Conservation (phyloP, 2,329 filamentous ascomycete genomes). For the Fusarium chaquense region DNA sequence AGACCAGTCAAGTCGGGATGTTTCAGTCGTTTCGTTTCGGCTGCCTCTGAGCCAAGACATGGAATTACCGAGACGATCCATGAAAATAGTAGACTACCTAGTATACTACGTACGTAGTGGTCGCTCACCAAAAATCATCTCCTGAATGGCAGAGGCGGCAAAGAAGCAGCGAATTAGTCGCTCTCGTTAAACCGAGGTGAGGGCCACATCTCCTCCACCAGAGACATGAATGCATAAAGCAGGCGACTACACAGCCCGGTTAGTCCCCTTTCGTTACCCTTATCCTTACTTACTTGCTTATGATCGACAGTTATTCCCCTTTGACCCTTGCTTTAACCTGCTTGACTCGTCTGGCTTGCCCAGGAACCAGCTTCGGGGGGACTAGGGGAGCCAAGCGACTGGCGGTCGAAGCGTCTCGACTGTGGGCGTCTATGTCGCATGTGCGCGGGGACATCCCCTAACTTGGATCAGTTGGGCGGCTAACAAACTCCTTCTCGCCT, state of each 20-base stretch:
- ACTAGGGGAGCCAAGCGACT: slow-evolving; percentile 32
- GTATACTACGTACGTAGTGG: not conserved
- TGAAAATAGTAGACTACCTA: slow-evolving; percentile 20
- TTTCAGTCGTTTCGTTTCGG: slow-evolving; percentile 43
- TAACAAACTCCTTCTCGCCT: slow-evolving; percentile 16
- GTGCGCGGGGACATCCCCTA: slow-evolving; percentile 30
- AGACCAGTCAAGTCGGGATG: slow-evolving; percentile 22
- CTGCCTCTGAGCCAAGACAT: slow-evolving; percentile 29
- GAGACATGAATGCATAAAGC: slow-evolving; percentile 19
- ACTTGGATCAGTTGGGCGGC: slow-evolving; percentile 24
- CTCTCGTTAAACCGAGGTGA: slow-evolving; percentile 29
- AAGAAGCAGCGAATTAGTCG: slow-evolving; percentile 34
- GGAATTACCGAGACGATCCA: slow-evolving; percentile 11
- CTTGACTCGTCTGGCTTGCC: slow-evolving; percentile 9
- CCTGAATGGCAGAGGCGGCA: slow-evolving; percentile 40
- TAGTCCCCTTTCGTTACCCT: not conserved
- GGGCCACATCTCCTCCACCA: slow-evolving; percentile 23
- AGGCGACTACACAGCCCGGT: slow-evolving; percentile 22
- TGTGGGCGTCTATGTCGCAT: slow-evolving; percentile 44
- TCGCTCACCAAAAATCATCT: slow-evolving; percentile 2
- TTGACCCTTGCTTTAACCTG: slow-evolving; percentile 8
- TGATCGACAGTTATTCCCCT: slow-evolving; percentile 32
- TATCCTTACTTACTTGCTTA: not conserved
- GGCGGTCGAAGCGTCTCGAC: slow-evolving; percentile 41
- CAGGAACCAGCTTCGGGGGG: slow-evolving; percentile 21